Conservation (phyloP, 208 protist genomes). For the Trypanosoma cruzi region DNA sequence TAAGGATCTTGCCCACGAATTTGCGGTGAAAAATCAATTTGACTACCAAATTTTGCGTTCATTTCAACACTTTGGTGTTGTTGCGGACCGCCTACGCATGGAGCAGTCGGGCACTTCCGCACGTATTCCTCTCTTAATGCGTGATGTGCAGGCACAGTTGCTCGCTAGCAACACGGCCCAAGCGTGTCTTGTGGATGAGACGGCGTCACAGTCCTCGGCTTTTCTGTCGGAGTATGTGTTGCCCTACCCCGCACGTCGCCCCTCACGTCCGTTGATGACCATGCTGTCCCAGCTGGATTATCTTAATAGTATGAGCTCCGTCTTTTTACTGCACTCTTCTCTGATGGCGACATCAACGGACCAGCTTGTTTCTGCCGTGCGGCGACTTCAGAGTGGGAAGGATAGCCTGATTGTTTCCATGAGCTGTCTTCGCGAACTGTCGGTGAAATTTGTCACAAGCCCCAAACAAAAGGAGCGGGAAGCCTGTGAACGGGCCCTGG, state of each 20-base stretch:
- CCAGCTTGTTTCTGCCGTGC: constrained; percentile 53
- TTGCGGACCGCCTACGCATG: constrained; percentile 46
- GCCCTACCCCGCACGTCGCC: background rate
- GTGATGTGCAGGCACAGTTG: constrained; percentile 29
- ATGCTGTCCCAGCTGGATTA: constrained; percentile 50
- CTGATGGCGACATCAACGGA: constrained; percentile 43
- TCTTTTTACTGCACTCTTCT: constrained; percentile 83
- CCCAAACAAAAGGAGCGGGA: constrained; percentile 31
- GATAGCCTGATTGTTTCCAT: constrained; percentile 72
- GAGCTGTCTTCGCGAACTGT: constrained; percentile 58
- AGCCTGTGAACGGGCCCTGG: constrained; percentile 45
- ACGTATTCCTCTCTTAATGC: constrained; percentile 11
- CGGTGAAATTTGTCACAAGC: constrained; percentile 36
- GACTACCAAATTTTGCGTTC: constrained; percentile 41
- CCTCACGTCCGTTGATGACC: constrained; percentile 53
- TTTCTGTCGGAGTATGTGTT: background rate
- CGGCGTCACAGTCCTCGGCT: constrained; percentile 10
- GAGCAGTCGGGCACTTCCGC: constrained; percentile 14
- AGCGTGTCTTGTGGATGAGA: constrained; percentile 11
- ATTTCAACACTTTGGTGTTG: constrained; percentile 34
- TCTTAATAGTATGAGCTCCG: constrained; percentile 60
- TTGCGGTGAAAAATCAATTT: constrained; percentile 43
- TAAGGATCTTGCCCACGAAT: constrained; percentile 41
- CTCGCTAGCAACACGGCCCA: constrained; percentile 15
- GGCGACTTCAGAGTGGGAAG: constrained; percentile 70